phyloP scores from a whole-genome alignment of 2,329 filamentous ascomycete genomes.

The Zymoseptoria crescenta region DNA sequence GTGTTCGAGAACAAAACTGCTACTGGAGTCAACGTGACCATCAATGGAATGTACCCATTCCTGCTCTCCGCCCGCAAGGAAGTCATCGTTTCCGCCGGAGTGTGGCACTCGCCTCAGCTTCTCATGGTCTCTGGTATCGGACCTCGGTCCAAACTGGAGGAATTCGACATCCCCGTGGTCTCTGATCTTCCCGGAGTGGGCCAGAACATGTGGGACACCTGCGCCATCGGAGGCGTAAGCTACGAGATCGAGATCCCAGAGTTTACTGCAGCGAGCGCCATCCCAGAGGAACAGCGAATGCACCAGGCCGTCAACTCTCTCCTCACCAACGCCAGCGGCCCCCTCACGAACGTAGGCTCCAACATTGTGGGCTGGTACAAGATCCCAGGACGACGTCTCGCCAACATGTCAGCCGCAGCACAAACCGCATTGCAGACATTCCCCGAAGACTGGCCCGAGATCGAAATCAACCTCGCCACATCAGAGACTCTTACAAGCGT shows the following conservation, averaged over 20 bases:
- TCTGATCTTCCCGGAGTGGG: constrained; percentile 45
- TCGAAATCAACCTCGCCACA: constrained; percentile 19
- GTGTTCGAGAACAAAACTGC: constrained; percentile 24
- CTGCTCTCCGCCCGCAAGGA: constrained; percentile 26
- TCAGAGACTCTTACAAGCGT: constrained; percentile 7
- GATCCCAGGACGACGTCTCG: constrained; percentile 13
- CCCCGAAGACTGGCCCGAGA: constrained; percentile 31
- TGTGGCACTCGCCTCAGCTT: constrained; percentile 26
- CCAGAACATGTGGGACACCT: constrained; percentile 42
- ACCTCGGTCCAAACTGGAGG: constrained; percentile 32
- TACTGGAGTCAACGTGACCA: constrained; percentile 21
- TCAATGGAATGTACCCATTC: constrained; percentile 17
- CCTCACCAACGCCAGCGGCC: constrained; percentile 13
- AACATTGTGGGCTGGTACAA: constrained; percentile 13
- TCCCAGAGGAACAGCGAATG: neutral
- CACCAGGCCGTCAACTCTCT: constrained; percentile 9
- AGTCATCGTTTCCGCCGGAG: constrained; percentile 27
- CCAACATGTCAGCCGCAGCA: constrained; percentile 5
- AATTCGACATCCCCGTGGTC: constrained; percentile 38
- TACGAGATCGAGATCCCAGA: constrained; percentile 9
- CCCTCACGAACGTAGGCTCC: constrained; percentile 17
- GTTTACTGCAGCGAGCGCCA: constrained; percentile 7
- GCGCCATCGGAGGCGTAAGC: constrained; percentile 7
- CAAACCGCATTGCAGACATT: constrained; percentile 12
- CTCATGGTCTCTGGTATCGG: constrained; percentile 27